Conservation (phyloP, 805 yeast species). For the Candida arabinofermentans region DNA sequence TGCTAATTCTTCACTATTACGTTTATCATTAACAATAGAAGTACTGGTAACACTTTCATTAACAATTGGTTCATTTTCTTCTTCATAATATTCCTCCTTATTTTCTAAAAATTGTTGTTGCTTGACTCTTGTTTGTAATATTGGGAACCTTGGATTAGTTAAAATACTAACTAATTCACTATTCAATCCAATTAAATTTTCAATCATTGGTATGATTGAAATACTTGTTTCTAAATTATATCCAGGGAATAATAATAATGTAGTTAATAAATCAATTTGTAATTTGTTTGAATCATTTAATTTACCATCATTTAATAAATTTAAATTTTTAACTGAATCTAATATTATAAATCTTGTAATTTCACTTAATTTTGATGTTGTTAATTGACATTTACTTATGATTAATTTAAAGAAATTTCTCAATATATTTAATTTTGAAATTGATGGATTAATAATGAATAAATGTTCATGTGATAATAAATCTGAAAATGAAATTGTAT, state of each 20-base stretch:
- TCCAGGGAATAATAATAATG: slow-evolving; percentile 68
- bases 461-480: slow-evolving; percentile 60
- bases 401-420: slow-evolving; percentile 46
- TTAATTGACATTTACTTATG: slow-evolving; percentile 45
- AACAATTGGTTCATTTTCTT: slow-evolving; percentile 11
- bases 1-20: slow-evolving; percentile 9
- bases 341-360: slow-evolving; percentile 45
- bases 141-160: slow-evolving; percentile 74
- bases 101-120: neutral
- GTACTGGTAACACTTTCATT: no score
- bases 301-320: slow-evolving; percentile 27
- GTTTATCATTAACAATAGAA: no score
- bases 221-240: slow-evolving; percentile 44
- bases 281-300: slow-evolving; percentile 21
- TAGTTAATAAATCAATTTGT: slow-evolving; percentile 47
- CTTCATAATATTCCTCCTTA: slow-evolving; percentile 16
- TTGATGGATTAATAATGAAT: slow-evolving; percentile 42
- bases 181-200: slow-evolving; percentile 42
- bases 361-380: slow-evolving; percentile 60
- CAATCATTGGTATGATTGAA: slow-evolving; percentile 69
- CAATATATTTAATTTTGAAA: slow-evolving; percentile 31
- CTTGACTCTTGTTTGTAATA: slow-evolving; percentile 19
- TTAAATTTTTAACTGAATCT: slow-evolving; percentile 31
- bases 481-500: slow-evolving; percentile 60
- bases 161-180: slow-evolving; percentile 55